Evolutionary conservation across 768 basidiomycete species (phyloP), one percentile per base, ranked within the genome.

Genomic region (Lentinus tigrinus): DNA sequence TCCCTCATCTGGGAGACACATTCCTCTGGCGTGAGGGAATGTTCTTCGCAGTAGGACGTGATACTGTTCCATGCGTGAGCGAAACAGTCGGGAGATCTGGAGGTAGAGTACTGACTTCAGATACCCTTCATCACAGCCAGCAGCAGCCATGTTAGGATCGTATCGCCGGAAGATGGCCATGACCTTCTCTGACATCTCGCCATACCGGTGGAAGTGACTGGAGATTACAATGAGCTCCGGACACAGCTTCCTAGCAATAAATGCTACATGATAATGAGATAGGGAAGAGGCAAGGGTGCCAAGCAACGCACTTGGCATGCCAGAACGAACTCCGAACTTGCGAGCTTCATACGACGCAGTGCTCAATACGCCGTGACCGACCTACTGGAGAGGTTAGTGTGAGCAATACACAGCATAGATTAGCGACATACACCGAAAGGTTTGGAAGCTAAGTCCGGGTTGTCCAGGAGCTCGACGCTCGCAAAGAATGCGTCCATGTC

Each of bases 401-500:
- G 28, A 10, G 24, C 31, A 31, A 24, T 10, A 23, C 4, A 36
- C 13, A 3, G 6, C 9, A 6, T 23, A 34, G 44, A 37, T 40
- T 24, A 2, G 1, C 14, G 36, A 70, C 77, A 27, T 65, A 89
- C 91, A 26, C 80, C 89, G 67, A 93, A 93, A 0, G 91, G 80
- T 64, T 91, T 92, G 19, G 84, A 88, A 31, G 77, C 74, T 37
- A 89, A 82, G 63, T 74, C 74, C 16, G 85, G 87, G 62, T 89
- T 73, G 63, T 85, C 75, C 21, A 89, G 78, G 1, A 88, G 72
- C 69, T 94, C 92, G 1, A 93, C 91, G 48, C 80, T 90, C 11
- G 91, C 90, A 62, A 82, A 95, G 74, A 96, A 97, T 3, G 93
- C 93, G 70, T 98, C 96, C 85, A 95, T 94, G 67, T 99, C 97